phyloP scores from a whole-genome alignment of 495 filamentous ascomycete genomes.

The Penicillium alfredii region DNA sequence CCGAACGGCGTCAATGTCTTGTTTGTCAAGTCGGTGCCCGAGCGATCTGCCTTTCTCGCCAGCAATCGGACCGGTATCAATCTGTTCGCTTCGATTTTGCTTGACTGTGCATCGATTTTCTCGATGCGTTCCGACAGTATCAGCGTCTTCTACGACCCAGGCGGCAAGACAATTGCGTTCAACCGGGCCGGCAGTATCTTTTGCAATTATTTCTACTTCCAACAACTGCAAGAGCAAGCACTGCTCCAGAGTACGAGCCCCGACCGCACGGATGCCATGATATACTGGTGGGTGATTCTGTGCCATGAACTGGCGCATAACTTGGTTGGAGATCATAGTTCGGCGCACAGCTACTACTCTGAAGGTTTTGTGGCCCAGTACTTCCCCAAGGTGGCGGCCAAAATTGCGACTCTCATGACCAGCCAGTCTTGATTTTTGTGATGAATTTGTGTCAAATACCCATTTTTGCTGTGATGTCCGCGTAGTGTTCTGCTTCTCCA shows the following conservation, averaged over 20 bases:
- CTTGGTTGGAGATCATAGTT: slow-evolving; percentile 69
- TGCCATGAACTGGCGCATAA: slow-evolving; percentile 96
- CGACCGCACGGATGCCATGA: slow-evolving; percentile 57
- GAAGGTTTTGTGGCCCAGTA: slow-evolving; percentile 49
- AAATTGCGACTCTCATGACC: slow-evolving; percentile 23
- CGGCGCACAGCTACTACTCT: slow-evolving; percentile 79
- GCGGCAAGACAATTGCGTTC: slow-evolving; percentile 83
- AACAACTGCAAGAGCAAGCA: slow-evolving; percentile 61
- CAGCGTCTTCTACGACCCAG: slow-evolving; percentile 82
- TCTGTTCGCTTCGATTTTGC: slow-evolving; percentile 63
- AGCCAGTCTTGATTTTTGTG: neutral
- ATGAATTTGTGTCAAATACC: slow-evolving; percentile 11
- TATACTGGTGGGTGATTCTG: slow-evolving; percentile 89
- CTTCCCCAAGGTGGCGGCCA: slow-evolving; percentile 44
- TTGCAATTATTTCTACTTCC: slow-evolving; percentile 87
- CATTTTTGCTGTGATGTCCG: neutral
- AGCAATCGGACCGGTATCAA: slow-evolving; percentile 58
- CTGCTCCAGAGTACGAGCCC: slow-evolving; percentile 33
- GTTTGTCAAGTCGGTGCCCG: slow-evolving; percentile 49
- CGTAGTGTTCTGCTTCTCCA: too few relatives aligned
- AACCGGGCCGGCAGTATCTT: slow-evolving; percentile 81
- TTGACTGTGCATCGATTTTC: slow-evolving; percentile 66
- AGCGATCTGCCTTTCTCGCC: slow-evolving; percentile 52
- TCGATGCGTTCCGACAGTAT: slow-evolving; percentile 52
- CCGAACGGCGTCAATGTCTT: slow-evolving; percentile 69